Conservation (phyloP, 495 filamentous ascomycete species). For the Aspergillus heteromorphus region DNA sequence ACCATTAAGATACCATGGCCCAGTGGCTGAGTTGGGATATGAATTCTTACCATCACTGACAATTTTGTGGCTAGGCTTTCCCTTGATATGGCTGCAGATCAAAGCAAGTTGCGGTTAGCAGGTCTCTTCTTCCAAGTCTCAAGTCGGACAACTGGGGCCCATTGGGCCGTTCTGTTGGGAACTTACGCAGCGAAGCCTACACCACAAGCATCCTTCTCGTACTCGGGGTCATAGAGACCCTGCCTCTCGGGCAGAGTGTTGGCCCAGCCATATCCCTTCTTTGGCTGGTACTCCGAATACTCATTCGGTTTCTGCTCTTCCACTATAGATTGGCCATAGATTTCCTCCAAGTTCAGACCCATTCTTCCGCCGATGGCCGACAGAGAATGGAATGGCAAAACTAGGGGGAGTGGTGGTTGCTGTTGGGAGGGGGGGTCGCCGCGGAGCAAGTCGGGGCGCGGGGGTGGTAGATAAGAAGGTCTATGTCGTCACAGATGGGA, state of each 20-base stretch:
- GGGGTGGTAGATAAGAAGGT: conserved; percentile 8
- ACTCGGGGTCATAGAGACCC: conserved; percentile 92
- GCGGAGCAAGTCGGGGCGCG: conserved; percentile 17
- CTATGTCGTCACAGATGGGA: conserved; percentile 30
- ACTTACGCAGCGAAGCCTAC: conserved; percentile 98
- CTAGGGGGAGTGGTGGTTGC: conserved; percentile 14
- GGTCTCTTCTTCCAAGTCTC: background rate
- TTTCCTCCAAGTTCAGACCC: conserved; percentile 62
- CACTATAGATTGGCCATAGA: conserved; percentile 57
- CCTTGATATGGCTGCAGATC: conserved; percentile 82
- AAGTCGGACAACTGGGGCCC: background rate
- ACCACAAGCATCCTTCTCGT: conserved; percentile 99
- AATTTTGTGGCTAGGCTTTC: conserved; percentile 96
- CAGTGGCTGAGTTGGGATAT: background rate
- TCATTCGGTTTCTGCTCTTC: conserved; percentile 53
- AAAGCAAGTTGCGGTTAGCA: conserved; percentile 9
- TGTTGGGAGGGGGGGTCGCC: conserved; percentile 16
- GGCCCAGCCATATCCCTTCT: conserved; percentile 88
- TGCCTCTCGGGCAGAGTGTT: conserved; percentile 93
- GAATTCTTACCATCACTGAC: conserved; percentile 86
- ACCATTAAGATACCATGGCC: background rate
- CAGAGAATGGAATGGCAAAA: conserved; percentile 36
- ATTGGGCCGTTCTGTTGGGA: background rate
- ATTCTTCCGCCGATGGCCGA: conserved; percentile 54
- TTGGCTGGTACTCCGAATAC: conserved; percentile 84